Evolutionary conservation across 2,329 filamentous ascomycete species (phyloP).

Genomic region (Ophiosphaerella narmari): DNA sequence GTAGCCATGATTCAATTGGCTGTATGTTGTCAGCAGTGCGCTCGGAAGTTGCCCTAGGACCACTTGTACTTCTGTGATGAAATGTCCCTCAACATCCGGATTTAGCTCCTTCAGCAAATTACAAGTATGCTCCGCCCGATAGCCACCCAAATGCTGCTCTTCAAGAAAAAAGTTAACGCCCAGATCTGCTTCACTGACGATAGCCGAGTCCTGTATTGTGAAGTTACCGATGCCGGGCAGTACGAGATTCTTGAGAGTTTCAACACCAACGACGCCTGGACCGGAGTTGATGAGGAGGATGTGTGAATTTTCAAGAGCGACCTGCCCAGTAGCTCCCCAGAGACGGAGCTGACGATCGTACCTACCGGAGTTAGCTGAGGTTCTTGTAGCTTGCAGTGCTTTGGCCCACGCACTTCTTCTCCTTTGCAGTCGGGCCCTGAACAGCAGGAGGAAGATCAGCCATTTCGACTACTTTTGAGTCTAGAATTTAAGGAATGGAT

Average conservation of each 20-base stretch:
- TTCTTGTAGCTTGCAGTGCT: constrained; percentile 1
- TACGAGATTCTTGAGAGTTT: constrained; percentile 96
- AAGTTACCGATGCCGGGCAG: constrained; percentile 89
- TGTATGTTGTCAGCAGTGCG: constrained; percentile 28
- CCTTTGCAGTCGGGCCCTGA: constrained; percentile 49
- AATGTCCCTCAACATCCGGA: constrained; percentile 83
- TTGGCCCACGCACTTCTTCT: constrained; percentile 54
- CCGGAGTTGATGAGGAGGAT: constrained; percentile 90
- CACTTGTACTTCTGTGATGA: constrained; percentile 58
- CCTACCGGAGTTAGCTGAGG: constrained; percentile 49
- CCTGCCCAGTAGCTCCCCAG: constrained; percentile 91
- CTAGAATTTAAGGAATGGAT: background rate
- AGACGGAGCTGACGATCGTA: constrained; percentile 95
- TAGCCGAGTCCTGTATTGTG: constrained; percentile 81
- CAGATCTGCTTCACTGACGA: constrained; percentile 80
- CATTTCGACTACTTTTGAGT: constrained; percentile 25
- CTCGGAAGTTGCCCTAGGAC: background rate
- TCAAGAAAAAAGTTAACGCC: constrained; percentile 98
- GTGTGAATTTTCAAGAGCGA: constrained; percentile 86
- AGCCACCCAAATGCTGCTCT: constrained; percentile 73
- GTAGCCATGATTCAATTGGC: constrained; percentile 52
- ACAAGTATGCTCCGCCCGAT: constrained; percentile 77
- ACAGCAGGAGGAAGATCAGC: constrained; percentile 45
- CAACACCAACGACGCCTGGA: constrained; percentile 83
- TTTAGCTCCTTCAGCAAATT: constrained; percentile 85